phyloP scores from a whole-genome alignment of 2,329 filamentous ascomycete genomes.

The Aspergillus pseudonomiae region DNA sequence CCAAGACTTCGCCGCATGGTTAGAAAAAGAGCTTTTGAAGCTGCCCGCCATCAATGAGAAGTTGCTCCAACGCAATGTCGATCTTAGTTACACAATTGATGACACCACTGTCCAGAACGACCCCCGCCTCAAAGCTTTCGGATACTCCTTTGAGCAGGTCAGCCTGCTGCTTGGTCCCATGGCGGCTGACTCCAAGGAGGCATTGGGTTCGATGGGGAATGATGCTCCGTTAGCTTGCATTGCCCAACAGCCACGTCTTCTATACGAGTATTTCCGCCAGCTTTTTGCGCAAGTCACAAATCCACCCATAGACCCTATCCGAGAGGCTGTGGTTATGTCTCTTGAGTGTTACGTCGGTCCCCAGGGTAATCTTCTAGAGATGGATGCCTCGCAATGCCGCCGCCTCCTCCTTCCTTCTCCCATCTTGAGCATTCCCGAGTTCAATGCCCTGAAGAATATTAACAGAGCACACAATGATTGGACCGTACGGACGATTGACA shows the following conservation, averaged over 20 bases:
- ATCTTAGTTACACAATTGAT: constrained; percentile 70
- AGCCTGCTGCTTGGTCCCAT: constrained; percentile 89
- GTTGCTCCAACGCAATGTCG: constrained; percentile 57
- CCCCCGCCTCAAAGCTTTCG: constrained; percentile 79
- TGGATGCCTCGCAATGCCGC: constrained; percentile 86
- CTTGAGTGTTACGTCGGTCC: constrained; percentile 94
- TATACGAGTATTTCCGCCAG: constrained; percentile 97
- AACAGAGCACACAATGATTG: constrained; percentile 72
- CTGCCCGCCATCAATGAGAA: constrained; percentile 73
- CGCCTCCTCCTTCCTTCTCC: constrained; percentile 85
- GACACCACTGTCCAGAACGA: constrained; percentile 78
- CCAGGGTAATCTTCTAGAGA: constrained; percentile 92
- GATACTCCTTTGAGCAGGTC: constrained; percentile 94
- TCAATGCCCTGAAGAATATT: constrained; percentile 84
- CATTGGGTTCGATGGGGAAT: constrained; percentile 96
- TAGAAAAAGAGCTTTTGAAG: constrained; percentile 81
- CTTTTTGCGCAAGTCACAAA: constrained; percentile 98
- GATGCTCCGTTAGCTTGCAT: constrained; percentile 91
- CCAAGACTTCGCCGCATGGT: constrained; percentile 85
- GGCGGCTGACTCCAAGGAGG: constrained; percentile 97
- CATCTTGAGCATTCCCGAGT: constrained; percentile 84
- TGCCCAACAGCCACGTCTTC: constrained; percentile 81
- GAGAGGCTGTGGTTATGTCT: constrained; percentile 98
- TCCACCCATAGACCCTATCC: constrained; percentile 93
- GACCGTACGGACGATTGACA: constrained; percentile 87